Percentiles rank a stretch among this genome's conserved stretches.
phyloP scores from a whole-genome alignment of 306 rosid genomes.

The Quercus alba region DNA sequence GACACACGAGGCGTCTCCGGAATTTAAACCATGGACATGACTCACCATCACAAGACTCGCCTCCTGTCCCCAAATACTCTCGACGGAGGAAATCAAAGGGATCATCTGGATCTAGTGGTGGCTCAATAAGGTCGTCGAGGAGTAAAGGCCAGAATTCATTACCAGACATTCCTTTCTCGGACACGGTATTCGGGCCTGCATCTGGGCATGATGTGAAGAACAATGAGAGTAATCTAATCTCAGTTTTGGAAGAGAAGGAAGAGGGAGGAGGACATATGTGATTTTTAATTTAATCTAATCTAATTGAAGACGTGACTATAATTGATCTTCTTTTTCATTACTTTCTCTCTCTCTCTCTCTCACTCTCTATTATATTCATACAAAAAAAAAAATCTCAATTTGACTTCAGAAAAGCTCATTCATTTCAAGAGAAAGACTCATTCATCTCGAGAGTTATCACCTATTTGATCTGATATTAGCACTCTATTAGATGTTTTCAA shows the following conservation, averaged over 20 bases:
- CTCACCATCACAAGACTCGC: slow-evolving; percentile 26
- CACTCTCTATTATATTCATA: no score
- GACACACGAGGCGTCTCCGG: slow-evolving; percentile 37
- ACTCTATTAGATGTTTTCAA: no score
- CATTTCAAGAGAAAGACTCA: no score
- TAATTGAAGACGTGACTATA: slow-evolving; percentile 2
- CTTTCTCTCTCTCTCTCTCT: neutral
- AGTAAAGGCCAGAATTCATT: slow-evolving; percentile 50
- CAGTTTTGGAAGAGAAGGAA: slow-evolving; percentile 17
- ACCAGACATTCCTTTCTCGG: slow-evolving; percentile 40
- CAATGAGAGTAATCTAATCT: neutral
- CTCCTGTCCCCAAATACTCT: slow-evolving; percentile 38
- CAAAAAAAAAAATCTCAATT: no score
- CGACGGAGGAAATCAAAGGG: slow-evolving; percentile 61
- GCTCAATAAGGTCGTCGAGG: slow-evolving; percentile 38
- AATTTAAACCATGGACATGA: slow-evolving; percentile 34
- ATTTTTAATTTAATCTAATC: slow-evolving; percentile 6
- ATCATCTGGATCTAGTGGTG: slow-evolving; percentile 37
- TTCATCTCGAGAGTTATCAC: no score
- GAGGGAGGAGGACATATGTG: neutral
- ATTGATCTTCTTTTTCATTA: neutral
- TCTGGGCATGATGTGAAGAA: slow-evolving; percentile 12
- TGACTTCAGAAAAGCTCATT: no score
- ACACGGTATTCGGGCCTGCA: slow-evolving; percentile 20
- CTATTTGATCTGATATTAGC: no score